Evolutionary conservation across 345 rosid species (phyloP), one percentile per base, ranked within the genome.

Genomic region (Physaria fendleri): DNA sequence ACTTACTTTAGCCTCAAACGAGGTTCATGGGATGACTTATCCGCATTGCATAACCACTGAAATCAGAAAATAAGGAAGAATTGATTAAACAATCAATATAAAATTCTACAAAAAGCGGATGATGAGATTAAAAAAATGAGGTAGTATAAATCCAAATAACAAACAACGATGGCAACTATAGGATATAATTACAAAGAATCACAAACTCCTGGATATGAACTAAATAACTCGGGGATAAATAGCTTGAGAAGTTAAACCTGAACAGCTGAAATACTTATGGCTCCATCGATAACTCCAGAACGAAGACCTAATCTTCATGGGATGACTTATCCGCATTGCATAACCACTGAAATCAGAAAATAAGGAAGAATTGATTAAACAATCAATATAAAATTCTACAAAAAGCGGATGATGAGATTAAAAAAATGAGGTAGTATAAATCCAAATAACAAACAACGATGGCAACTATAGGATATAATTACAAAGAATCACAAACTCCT

Each of bases 251-350:
- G 22, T 27, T 45, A 59, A 41, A 89, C 99, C 92, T 89, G 96
- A 66, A 87, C 82, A 65, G 97, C 96, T 1, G 99, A 93, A 41
- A 89, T 87, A 72, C 99, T 93, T 56, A 93, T 93, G 56, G 92
- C 97, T 54, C 99, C 97, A 48, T 93, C 96, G 17, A 93, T 65
- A 57, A 81, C 85, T 73, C 96, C 99, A 64, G 95, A 44, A 25
- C 96, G 85, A 59, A 93, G 56, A 50, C 82, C 91, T 74, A 93
- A 78, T 9, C n/a, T 70, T 93, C 90, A 64, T 89, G 99, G 4
- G 86, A 87, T 57, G 99, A 87, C 82, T 89, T 93, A 66, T 93
- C 95, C 3, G 95, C 95, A 78, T 93, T 93, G 84, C 99, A 93
- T 65, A 89, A 67, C 97, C 99, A 93, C 95, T 89, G 80, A 1